Conservation (phyloP, 495 filamentous ascomycete species). For the Neurospora sp. region DNA sequence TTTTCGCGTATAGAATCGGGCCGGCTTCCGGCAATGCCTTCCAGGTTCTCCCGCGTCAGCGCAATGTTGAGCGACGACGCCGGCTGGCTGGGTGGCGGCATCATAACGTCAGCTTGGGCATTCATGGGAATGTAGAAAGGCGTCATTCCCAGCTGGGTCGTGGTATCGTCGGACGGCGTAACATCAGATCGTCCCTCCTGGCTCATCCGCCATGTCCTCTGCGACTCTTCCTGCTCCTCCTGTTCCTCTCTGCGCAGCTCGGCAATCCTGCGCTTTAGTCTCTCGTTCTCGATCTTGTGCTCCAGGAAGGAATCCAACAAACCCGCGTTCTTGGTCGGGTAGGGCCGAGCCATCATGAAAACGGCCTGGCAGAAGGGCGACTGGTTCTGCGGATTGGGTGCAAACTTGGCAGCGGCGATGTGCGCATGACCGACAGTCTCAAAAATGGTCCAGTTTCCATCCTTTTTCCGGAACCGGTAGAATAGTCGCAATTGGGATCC, state of each 20-base stretch:
- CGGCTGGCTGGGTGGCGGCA: slow-evolving; percentile 63
- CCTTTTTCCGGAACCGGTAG: slow-evolving; percentile 73
- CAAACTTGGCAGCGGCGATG: slow-evolving; percentile 56
- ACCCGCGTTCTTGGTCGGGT: slow-evolving; percentile 76
- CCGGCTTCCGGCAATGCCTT: slow-evolving; percentile 58
- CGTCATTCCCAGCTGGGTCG: slow-evolving; percentile 3
- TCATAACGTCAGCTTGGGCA: slow-evolving; percentile 28
- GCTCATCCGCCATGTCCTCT: slow-evolving; percentile 40
- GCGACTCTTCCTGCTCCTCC: slow-evolving; percentile 54
- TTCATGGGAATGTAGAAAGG: slow-evolving; percentile 14
- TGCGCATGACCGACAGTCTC: slow-evolving; percentile 91
- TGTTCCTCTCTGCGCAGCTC: slow-evolving; percentile 80
- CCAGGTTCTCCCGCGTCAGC: slow-evolving; percentile 68
- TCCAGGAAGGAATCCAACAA: slow-evolving; percentile 90
- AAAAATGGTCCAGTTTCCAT: slow-evolving; percentile 67
- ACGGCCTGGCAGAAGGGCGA: slow-evolving; percentile 73
- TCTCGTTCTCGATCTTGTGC: slow-evolving; percentile 95
- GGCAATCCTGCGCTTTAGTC: slow-evolving; percentile 70
- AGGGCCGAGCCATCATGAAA: slow-evolving; percentile 89
- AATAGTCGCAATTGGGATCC: slow-evolving; percentile 75
- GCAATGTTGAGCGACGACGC: slow-evolving; percentile 46
- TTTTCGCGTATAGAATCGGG: slow-evolving; percentile 69
- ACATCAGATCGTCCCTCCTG: slow-evolving; percentile 45
- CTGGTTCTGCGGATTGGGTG: slow-evolving; percentile 51
- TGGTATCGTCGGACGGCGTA: slow-evolving; percentile 41